These are phyloP conservation scores for Colletotrichum chrysophilum DNA, from an alignment of 2,329 filamentous ascomycete species.

Conservation along the genomic window DNA sequence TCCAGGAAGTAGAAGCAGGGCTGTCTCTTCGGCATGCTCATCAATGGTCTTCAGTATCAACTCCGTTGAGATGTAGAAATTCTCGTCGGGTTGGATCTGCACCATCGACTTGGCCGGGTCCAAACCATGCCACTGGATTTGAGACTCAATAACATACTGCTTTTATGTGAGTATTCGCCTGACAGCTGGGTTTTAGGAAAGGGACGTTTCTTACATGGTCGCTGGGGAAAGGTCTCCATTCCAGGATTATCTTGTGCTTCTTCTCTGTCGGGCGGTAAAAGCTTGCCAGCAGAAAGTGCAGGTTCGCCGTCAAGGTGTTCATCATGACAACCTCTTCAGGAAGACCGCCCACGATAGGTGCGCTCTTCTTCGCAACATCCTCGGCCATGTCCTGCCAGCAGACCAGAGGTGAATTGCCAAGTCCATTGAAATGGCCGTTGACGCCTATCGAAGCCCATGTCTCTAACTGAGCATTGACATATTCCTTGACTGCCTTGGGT, in stretches of 20 bases:
- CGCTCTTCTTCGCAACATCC: conserved; percentile 71
- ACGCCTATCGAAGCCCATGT: conserved; percentile 88
- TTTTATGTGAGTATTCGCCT: background rate
- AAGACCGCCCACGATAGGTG: conserved; percentile 76
- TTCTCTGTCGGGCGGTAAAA: conserved; percentile 76
- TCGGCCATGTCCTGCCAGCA: conserved; percentile 83
- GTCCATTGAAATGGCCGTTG: conserved; percentile 77
- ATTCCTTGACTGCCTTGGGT: conserved; percentile 67
- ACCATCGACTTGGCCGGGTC: conserved; percentile 74
- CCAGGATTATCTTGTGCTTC: conserved; percentile 81
- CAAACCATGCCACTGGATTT: conserved; percentile 74
- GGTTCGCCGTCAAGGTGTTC: conserved; percentile 83
- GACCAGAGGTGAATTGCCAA: conserved; percentile 70
- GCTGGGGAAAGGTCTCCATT: conserved; percentile 89
- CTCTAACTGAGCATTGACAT: conserved; percentile 75
- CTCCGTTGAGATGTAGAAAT: conserved; percentile 65
- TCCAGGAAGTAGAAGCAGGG: conserved; percentile 75
- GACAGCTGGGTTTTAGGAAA: background rate
- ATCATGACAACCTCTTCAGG: conserved; percentile 82
- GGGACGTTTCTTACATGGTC: conserved; percentile 64
- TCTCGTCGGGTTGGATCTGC: conserved; percentile 69
- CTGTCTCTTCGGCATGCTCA: conserved; percentile 67
- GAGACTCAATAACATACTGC: conserved; percentile 83
- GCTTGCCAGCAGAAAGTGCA: conserved; percentile 83
- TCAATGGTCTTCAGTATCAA: conserved; percentile 72